Base-by-base conservation (phyloP, 176 grass and related monocot genomes). In the Alopecurus myosuroides region DNA sequence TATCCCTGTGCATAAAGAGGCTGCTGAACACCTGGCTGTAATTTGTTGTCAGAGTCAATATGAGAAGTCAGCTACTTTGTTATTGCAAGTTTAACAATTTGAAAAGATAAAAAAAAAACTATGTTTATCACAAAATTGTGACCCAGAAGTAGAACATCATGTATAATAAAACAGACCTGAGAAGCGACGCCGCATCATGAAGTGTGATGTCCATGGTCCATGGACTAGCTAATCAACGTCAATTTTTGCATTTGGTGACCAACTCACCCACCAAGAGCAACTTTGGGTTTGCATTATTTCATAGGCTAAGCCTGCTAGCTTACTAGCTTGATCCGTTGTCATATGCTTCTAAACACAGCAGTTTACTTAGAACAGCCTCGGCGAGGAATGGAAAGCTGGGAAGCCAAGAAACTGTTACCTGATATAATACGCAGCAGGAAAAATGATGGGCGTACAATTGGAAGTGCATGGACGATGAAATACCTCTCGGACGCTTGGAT, bases 401-500 rank as follows among this genome's bases (percentile, higher is more conserved):
- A 75, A 88, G 82, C 76, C 79, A 89, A 66, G 4, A 89, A 86
- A 82, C 86, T 90, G 80, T 77, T 68, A 89, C 39, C 79, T 85
- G 77, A 89, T 67, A 81, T 48, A 77, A 90, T 85, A n/a, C n/a
- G n/a, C n/a, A 92, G 82, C 50, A 88, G 67, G 68, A 44, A 86
- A 87, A 88, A 82, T 36, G 62, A 36, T 82, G 17, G 23, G 30
- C 6, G 57, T n/a, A 3, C 10, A 49, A 15, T 9, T 53, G 77
- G n/a, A 40, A 71, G 58, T 86, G 51, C 31, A 44, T 14, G 51
- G 70, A 51, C 19, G 57, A 80, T 45, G 78, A 66, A 90, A 86
- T 92, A 95, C 95, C 95, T 98, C 88, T 57, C 35, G 74, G 42
- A 66, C 23, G 78, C 77, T 34, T 49, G 50, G 63, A 45, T 84